Conservation (phyloP, 768 basidiomycete genomes). For the Mycena metata region DNA sequence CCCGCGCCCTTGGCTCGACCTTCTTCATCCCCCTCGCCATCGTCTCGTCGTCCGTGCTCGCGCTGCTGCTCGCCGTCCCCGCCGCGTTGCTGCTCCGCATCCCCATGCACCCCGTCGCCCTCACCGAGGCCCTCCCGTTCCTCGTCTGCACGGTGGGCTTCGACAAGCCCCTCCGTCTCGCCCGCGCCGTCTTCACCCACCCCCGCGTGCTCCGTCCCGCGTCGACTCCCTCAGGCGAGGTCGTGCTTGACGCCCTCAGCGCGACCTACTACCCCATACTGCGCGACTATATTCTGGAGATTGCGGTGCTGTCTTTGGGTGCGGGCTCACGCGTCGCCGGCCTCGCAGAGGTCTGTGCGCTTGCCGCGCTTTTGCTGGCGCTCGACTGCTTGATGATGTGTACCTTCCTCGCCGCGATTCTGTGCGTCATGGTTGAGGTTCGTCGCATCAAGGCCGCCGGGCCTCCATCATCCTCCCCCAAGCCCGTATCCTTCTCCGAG, state of each 20-base stretch:
- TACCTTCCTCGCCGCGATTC: slow-evolving; percentile 89
- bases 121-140: slow-evolving; percentile 97
- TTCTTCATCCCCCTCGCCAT: slow-evolving; percentile 77
- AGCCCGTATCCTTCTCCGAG: slow-evolving; percentile 20
- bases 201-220: slow-evolving; percentile 58
- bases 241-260: slow-evolving; percentile 87
- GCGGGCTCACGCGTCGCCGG: slow-evolving; percentile 91
- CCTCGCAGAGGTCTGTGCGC: slow-evolving; percentile 92
- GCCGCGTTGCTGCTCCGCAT: slow-evolving; percentile 80
- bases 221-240: slow-evolving; percentile 74
- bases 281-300: slow-evolving; percentile 93
- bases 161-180: slow-evolving; percentile 95
- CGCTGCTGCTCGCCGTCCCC: slow-evolving; percentile 88
- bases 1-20: slow-evolving; percentile 83
- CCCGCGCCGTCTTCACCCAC: slow-evolving; percentile 84
- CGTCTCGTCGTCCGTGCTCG: slow-evolving; percentile 83
- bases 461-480: slow-evolving; percentile 47
- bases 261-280: slow-evolving; percentile 87
- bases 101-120: slow-evolving; percentile 90
- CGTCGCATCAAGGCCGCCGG: slow-evolving; percentile 69
- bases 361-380: slow-evolving; percentile 89
- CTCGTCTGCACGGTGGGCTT: slow-evolving; percentile 98
- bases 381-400: slow-evolving; percentile 91
- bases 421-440: slow-evolving; percentile 97
- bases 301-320: slow-evolving; percentile 89